phyloP scores from a whole-genome alignment of 169 alveolate species.

The Plasmodium falciparum region DNA sequence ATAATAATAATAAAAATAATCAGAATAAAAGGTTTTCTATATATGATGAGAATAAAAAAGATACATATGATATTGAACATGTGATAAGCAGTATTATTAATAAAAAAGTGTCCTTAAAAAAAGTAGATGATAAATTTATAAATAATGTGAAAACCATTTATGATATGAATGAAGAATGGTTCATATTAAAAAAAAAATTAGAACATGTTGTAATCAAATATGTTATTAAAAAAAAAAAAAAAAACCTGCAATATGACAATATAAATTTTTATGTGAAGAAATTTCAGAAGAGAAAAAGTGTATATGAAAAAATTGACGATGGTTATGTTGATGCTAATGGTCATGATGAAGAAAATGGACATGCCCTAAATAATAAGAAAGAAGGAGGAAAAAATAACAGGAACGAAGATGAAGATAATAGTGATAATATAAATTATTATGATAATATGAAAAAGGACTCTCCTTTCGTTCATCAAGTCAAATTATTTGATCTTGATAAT shows the following conservation, averaged over 20 bases:
- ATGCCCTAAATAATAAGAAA: neutral
- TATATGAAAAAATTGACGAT: neutral
- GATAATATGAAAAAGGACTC: neutral
- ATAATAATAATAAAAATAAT: constrained; percentile 31
- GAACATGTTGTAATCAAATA: constrained; percentile 59
- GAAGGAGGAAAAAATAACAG: neutral
- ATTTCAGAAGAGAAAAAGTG: constrained; percentile 14
- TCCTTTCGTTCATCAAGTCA: neutral
- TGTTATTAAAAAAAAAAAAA: constrained; percentile 66
- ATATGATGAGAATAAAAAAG: constrained; percentile 3
- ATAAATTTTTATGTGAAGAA: constrained; percentile 67
- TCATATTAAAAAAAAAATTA: constrained; percentile 24
- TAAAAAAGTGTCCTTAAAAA: constrained; percentile 47
- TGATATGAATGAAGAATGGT: constrained; percentile 18
- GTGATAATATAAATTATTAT: too few species aligned
- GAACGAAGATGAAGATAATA: constrained; percentile 25
- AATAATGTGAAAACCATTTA: constrained; percentile 19
- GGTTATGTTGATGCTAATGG: constrained; percentile 4
- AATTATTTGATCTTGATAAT: constrained; percentile 9
- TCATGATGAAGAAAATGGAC: neutral
- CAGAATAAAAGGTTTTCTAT: neutral
- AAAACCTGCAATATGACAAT: constrained; percentile 50
- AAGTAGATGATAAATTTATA: constrained; percentile 48
- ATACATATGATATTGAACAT: constrained; percentile 16
- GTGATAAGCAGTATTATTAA: constrained; percentile 13